phyloP scores from a whole-genome alignment of 1,284 basidiomycete genomes.

The Heterobasidion irregulare region DNA sequence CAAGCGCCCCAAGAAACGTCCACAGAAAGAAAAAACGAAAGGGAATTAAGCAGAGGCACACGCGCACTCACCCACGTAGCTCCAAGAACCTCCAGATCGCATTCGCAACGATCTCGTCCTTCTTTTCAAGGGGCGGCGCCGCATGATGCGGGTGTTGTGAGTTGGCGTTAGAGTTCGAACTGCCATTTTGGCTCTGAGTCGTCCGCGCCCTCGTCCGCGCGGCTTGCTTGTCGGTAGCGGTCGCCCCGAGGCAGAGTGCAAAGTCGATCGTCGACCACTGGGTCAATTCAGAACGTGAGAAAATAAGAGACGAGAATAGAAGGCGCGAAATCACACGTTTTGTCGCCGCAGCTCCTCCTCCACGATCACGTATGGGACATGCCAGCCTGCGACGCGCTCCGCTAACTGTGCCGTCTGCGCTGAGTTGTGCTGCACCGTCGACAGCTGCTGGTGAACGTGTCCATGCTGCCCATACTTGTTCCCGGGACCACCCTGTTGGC shows the following conservation, averaged over 20 bases:
- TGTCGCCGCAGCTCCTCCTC: constrained; percentile 95
- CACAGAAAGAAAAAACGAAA: neutral
- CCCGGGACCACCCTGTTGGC: too few species aligned
- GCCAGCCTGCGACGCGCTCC: constrained; percentile 89
- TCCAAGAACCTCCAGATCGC: constrained; percentile 98
- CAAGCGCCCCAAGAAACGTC: too few species aligned
- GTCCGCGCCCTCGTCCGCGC: constrained; percentile 63
- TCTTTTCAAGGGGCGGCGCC: constrained; percentile 77
- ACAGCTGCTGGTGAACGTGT: constrained; percentile 17
- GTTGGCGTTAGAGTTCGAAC: too few species aligned
- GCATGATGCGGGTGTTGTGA: neutral
- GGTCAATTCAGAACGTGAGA: neutral
- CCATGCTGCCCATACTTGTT: constrained; percentile 8
- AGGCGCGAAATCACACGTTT: constrained; percentile 57
- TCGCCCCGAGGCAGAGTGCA: constrained; percentile 88
- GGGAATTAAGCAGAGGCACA: constrained; percentile 9
- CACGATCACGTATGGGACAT: constrained; percentile 79
- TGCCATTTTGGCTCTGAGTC: constrained; percentile 14
- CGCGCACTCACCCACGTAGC: constrained; percentile 68
- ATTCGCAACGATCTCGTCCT: constrained; percentile 98
- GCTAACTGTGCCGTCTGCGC: constrained; percentile 79
- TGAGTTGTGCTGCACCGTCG: constrained; percentile 66
- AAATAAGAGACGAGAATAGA: constrained; percentile 5
- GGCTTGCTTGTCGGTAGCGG: constrained; percentile 72
- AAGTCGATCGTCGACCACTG: constrained; percentile 98